These are phyloP conservation scores for Solanum tarapatanum DNA, from an alignment of 257 asterid species.

Conservation along the genomic window DNA sequence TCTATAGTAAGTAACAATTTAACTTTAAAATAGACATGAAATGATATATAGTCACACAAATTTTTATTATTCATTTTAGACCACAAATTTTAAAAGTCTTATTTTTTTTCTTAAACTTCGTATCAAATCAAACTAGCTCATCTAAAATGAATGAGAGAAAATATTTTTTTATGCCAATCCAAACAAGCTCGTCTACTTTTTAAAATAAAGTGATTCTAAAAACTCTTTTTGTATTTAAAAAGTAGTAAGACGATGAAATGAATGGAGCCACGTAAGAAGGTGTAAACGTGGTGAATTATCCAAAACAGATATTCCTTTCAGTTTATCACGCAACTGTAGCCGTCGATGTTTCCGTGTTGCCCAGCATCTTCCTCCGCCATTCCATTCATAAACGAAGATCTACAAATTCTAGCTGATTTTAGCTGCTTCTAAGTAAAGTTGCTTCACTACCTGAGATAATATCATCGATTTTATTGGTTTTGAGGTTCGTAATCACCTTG, in stretches of 20 bases:
- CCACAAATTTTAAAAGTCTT: no score
- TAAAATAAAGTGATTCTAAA: no score
- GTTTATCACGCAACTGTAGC: not conserved
- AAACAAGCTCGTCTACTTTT: no score
- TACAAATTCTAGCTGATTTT: not conserved
- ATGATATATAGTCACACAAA: no score
- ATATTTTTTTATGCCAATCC: no score
- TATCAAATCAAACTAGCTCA: no score
- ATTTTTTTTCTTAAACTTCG: no score
- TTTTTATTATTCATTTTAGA: no score
- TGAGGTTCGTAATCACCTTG: not conserved
- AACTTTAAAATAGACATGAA: no score
- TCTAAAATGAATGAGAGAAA: no score
- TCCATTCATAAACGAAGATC: not conserved
- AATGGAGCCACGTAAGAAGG: not conserved
- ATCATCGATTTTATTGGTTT: not conserved
- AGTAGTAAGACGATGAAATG: not conserved
- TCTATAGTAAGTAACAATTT: no score
- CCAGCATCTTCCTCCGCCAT: not conserved
- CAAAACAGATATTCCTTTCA: not conserved
- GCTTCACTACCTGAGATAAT: not conserved
- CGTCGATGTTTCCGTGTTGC: not conserved
- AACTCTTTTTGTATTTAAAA: no score
- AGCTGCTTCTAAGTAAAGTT: not conserved
- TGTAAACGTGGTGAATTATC: not conserved